These are phyloP conservation scores for Serendipita sp. DNA, from an alignment of 768 basidiomycete genomes.

Conservation along the genomic window DNA sequence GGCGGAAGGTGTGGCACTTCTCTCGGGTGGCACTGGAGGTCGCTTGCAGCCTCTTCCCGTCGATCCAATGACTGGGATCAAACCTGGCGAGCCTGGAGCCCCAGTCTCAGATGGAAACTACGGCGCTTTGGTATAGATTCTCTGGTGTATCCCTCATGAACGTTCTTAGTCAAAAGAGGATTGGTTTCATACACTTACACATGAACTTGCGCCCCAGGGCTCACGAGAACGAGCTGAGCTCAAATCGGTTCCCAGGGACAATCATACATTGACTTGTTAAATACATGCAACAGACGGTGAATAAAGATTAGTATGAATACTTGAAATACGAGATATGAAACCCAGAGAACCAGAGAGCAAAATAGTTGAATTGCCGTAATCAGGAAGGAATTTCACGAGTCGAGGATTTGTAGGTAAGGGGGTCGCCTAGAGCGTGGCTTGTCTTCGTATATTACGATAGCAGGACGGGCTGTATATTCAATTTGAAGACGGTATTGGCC, in stretches of 20 bases:
- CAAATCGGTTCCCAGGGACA: no score
- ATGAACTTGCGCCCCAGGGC: no score
- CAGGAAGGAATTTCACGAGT: neutral
- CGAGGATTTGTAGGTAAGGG: neutral
- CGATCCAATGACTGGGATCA: neutral
- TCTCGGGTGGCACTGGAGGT: neutral
- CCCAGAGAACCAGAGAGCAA: neutral
- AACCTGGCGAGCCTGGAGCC: neutral
- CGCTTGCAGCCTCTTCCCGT: neutral
- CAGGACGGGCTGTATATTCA: slow-evolving; percentile 2
- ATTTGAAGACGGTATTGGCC: neutral
- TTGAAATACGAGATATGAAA: neutral
- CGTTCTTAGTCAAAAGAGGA: no score
- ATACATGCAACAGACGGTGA: no score
- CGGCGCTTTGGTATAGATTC: neutral
- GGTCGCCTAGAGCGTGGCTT: neutral
- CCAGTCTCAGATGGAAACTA: neutral
- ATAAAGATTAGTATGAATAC: no score
- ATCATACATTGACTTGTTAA: no score
- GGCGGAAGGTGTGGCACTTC: neutral
- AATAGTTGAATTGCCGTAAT: no score
- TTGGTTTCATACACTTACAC: no score
- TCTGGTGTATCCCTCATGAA: no score
- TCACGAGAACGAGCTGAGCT: no score
- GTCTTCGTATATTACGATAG: neutral